phyloP scores from a whole-genome alignment of 139 green algal genomes.

The Tetratostichococcus sp. region DNA sequence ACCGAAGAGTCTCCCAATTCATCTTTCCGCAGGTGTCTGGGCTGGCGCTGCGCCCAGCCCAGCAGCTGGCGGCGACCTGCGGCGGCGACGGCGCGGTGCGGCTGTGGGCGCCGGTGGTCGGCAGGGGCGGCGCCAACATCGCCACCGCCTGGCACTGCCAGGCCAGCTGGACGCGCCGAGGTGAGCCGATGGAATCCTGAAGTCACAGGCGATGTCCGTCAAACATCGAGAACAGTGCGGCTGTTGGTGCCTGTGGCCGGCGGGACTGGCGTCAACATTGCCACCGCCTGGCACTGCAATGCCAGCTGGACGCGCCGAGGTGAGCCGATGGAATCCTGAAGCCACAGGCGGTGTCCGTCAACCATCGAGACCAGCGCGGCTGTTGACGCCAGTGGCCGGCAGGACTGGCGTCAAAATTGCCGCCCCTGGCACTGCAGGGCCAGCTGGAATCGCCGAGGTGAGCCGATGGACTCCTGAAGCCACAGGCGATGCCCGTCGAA shows the following conservation, averaged over 20 bases:
- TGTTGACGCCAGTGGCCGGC: not conserved
- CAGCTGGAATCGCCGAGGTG: not conserved
- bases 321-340: not conserved
- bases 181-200: not conserved
- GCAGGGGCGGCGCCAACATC: not conserved
- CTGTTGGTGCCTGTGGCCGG: not conserved
- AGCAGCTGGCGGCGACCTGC: no score
- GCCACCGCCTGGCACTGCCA: not conserved
- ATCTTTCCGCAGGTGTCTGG: no score
- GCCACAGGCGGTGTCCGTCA: not conserved
- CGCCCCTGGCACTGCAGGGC: not conserved
- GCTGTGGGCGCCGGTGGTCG: conserved; percentile 4
- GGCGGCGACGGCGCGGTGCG: conserved; percentile 6
- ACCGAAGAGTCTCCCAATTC: no score
- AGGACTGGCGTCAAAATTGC: not conserved
- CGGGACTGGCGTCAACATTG: not conserved
- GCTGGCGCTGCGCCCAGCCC: no score
- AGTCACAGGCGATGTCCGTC: not conserved
- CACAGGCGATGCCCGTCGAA: not conserved
- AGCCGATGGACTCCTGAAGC: not conserved
- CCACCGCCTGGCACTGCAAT: not conserved
- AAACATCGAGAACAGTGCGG: not conserved
- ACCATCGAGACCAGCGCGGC: not conserved
- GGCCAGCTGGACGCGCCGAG: not conserved
- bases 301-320: not conserved